Evolutionary conservation across 1,284 basidiomycete genomes (phyloP).

Genomic region (Dichomitus squalens): DNA sequence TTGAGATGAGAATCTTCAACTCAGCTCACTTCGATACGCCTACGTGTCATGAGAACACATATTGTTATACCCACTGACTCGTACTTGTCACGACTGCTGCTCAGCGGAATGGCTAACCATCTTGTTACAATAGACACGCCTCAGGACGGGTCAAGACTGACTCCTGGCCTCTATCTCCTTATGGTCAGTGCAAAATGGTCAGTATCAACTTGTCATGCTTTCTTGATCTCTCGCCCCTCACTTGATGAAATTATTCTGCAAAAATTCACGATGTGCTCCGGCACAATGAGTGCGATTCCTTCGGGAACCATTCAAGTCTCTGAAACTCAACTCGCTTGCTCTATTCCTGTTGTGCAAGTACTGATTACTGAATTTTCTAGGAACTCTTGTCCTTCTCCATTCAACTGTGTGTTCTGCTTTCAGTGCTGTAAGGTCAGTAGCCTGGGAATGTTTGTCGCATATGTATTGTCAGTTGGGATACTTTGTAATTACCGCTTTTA

Average conservation of each 20-base stretch:
- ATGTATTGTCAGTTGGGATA: no score
- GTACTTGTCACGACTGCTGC: background rate
- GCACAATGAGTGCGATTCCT: slow-evolving; percentile 62
- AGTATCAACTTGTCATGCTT: background rate
- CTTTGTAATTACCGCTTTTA: no score
- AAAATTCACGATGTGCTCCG: slow-evolving; percentile 52
- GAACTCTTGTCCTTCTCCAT: background rate
- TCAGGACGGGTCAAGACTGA: background rate
- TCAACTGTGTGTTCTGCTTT: no score
- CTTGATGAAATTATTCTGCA: slow-evolving; percentile 55
- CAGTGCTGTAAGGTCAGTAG: no score
- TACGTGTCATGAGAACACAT: slow-evolving; percentile 52
- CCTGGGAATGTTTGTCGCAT: no score
- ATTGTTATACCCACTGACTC: background rate
- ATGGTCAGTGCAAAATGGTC: background rate
- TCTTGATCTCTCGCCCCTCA: background rate
- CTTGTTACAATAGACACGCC: background rate
- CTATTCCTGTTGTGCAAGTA: background rate
- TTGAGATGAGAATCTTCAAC: slow-evolving; percentile 50
- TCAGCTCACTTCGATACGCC: slow-evolving; percentile 66
- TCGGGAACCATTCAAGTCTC: slow-evolving; percentile 80
- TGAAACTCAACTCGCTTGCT: slow-evolving; percentile 39
- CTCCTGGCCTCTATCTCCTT: background rate
- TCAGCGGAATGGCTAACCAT: background rate
- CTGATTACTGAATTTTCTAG: background rate